Evolutionary conservation across 305 asterid genomes (phyloP).

Genomic region (Solanum hybrid): DNA sequence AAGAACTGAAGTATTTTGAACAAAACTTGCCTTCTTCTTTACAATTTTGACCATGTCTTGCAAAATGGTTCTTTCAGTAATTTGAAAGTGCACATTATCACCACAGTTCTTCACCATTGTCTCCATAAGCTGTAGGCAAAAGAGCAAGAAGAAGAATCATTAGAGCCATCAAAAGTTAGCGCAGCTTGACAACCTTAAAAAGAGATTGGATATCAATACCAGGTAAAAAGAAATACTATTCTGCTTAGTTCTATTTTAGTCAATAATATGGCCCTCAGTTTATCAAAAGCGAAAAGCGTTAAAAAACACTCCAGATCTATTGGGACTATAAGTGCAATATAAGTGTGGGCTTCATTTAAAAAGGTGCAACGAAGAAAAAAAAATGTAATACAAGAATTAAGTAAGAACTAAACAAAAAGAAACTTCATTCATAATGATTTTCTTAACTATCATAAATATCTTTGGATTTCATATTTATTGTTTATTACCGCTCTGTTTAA

Average conservation of each 20-base stretch:
- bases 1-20: background rate
- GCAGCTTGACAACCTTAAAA: background rate
- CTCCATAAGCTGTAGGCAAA: constrained; percentile 62
- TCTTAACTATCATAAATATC: background rate
- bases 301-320: background rate
- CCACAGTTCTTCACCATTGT: constrained; percentile 98
- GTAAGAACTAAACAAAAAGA: background rate
- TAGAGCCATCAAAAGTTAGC: background rate
- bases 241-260: background rate
- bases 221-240: background rate
- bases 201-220: background rate
- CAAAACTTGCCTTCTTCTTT: constrained; percentile 60
- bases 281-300: background rate
- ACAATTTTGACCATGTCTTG: constrained; percentile 91
- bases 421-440: background rate
- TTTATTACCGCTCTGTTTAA: background rate
- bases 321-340: background rate
- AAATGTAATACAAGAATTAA: background rate
- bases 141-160: background rate
- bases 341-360: background rate
- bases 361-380: background rate
- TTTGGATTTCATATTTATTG: background rate
- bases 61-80: constrained; percentile 70
- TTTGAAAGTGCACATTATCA: constrained; percentile 81
- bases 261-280: background rate